Evolutionary conservation across 257 asterid genomes (phyloP).

Genomic region (Apocynum venetum): DNA sequence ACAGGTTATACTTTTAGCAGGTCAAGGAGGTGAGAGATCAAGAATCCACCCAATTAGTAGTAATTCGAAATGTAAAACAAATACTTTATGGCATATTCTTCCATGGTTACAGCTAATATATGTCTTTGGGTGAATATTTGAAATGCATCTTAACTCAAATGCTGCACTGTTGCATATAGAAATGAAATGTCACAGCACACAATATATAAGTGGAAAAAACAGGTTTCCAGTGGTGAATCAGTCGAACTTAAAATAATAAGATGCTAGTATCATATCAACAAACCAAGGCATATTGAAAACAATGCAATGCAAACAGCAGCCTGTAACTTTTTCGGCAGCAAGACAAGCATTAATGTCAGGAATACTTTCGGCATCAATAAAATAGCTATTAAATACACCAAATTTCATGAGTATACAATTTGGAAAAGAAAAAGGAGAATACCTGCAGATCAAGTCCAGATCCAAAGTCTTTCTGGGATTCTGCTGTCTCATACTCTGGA

Average conservation of each 20-base stretch:
- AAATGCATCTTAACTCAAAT: not conserved
- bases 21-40: not conserved
- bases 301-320: not conserved
- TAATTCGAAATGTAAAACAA: not conserved
- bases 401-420: not conserved
- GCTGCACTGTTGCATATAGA: not conserved
- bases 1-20: not conserved
- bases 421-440: not conserved
- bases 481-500: slow-evolving; percentile 58
- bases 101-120: no score
- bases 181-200: not conserved
- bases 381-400: not conserved
- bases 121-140: not conserved
- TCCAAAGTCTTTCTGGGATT: slow-evolving; percentile 35
- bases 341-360: not conserved
- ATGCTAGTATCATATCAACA: not conserved
- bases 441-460: slow-evolving; percentile 67
- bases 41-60: not conserved
- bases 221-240: not conserved
- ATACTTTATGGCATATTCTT: not conserved
- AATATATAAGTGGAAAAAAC: not conserved
- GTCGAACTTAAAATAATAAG: not conserved
- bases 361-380: slow-evolving; percentile 2
- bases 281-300: no score
- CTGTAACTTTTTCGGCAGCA: not conserved